Evolutionary conservation across 2,329 filamentous ascomycete genomes (phyloP).

Genomic region (Fusarium piperis): DNA sequence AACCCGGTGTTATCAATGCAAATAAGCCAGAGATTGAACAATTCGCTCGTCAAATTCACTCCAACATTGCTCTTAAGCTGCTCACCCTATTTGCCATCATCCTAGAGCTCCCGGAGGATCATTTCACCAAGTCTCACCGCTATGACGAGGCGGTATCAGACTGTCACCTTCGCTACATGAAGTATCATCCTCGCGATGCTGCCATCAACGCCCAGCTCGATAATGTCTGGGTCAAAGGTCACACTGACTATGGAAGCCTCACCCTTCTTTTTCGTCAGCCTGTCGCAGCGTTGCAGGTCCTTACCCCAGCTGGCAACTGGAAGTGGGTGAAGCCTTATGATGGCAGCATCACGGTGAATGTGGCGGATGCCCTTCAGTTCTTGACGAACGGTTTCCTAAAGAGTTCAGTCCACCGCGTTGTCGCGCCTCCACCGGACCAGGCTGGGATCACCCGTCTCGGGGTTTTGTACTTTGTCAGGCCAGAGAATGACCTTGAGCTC

Average conservation of each 20-base stretch:
- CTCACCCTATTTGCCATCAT: background rate
- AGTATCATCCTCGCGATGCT: background rate
- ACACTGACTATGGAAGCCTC: background rate
- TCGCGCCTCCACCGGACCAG: background rate
- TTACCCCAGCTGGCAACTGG: background rate
- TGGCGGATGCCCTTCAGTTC: background rate
- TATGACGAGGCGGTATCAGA: background rate
- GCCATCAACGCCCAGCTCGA: background rate
- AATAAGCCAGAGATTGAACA: background rate
- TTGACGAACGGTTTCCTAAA: background rate
- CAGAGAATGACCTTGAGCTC: background rate
- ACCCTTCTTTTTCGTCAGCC: background rate
- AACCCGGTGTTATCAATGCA: background rate
- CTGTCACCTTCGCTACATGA: background rate
- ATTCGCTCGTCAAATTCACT: background rate
- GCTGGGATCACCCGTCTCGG: background rate
- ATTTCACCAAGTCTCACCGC: background rate
- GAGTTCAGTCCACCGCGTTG: background rate
- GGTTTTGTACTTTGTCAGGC: background rate
- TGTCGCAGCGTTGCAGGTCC: background rate
- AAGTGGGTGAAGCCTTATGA: slow-evolving; percentile 1
- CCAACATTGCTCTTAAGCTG: background rate
- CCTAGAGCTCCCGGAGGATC: background rate
- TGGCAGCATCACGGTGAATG: background rate
- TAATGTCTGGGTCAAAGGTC: background rate